Conservation (phyloP, 345 rosid species). For the Dovyalis caffra region DNA sequence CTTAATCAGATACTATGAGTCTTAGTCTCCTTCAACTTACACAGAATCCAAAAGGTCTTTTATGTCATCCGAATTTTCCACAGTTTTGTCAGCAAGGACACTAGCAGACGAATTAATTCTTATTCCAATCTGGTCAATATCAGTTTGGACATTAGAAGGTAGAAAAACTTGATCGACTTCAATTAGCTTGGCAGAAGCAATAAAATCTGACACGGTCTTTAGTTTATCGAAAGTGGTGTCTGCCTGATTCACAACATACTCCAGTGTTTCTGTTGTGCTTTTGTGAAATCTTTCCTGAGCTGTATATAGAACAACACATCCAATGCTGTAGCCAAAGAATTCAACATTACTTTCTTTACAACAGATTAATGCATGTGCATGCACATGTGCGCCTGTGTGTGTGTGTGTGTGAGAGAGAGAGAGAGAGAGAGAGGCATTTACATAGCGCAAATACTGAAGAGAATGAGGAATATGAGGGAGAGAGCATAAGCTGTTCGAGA, state of each 20-base stretch:
- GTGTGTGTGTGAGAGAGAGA: background rate
- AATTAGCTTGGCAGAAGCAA: conserved; percentile 66
- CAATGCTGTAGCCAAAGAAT: conserved; percentile 51
- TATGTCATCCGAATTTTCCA: conserved; percentile 54
- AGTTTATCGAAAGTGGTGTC: conserved; percentile 58
- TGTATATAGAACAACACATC: conserved; percentile 71
- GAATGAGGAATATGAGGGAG: conserved; percentile 64
- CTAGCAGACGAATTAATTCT: conserved; percentile 59
- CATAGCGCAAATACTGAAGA: conserved; percentile 71
- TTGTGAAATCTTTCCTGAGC: conserved; percentile 70
- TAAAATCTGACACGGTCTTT: conserved; percentile 58
- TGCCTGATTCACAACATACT: conserved; percentile 70
- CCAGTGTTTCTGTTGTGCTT: conserved; percentile 69
- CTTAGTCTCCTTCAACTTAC: conserved; percentile 36
- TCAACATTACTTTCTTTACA: background rate
- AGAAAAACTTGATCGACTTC: conserved; percentile 67
- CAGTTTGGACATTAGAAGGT: conserved; percentile 78
- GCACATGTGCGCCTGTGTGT: too few species aligned
- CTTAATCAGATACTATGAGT: background rate
- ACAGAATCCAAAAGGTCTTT: conserved; percentile 64
- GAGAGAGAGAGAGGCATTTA: conserved; percentile 24
- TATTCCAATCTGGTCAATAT: conserved; percentile 71
- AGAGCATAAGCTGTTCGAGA: conserved; percentile 56
- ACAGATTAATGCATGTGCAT: background rate
- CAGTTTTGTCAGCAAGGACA: conserved; percentile 48